A percentile compares a stretch with the other conserved stretches of the same genome.
phyloP scores from a whole-genome alignment of 2,329 filamentous ascomycete species.

The Monilinia laxa region DNA sequence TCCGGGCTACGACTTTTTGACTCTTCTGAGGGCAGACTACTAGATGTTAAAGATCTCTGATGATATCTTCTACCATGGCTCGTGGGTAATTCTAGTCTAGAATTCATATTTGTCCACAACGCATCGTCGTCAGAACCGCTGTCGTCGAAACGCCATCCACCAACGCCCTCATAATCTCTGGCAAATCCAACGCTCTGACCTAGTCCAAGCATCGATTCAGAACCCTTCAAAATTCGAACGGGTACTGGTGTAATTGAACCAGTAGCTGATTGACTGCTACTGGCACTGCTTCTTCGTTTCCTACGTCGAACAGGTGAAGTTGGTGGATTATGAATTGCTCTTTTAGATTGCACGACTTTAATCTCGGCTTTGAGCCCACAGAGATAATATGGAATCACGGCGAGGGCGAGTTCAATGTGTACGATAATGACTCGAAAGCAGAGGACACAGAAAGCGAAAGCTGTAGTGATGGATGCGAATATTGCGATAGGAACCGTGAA shows the following conservation, averaged over 20 bases:
- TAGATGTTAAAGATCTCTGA: constrained; percentile 44
- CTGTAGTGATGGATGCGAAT: constrained; percentile 63
- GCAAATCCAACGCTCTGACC: constrained; percentile 51
- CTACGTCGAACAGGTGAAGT: constrained; percentile 21
- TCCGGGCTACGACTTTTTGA: constrained; percentile 39
- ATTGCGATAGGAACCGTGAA: constrained; percentile 63
- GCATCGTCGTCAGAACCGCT: constrained; percentile 42
- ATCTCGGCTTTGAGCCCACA: constrained; percentile 26
- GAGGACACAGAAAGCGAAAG: constrained; percentile 60
- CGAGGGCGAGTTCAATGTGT: constrained; percentile 61
- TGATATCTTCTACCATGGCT: constrained; percentile 47
- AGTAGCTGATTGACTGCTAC: constrained; percentile 34
- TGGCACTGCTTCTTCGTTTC: constrained; percentile 36
- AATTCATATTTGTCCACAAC: constrained; percentile 54
- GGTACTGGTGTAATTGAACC: constrained; percentile 33
- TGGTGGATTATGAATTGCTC: constrained; percentile 16
- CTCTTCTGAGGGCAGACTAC: constrained; percentile 29
- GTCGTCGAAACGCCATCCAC: constrained; percentile 54
- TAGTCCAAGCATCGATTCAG: constrained; percentile 42
- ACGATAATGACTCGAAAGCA: constrained; percentile 60
- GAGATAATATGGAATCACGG: constrained; percentile 58
- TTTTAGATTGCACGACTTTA: constrained; percentile 7
- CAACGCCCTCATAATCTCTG: constrained; percentile 59
- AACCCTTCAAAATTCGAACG: constrained; percentile 27
- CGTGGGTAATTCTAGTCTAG: constrained; percentile 49